Evolutionary conservation across 1,284 basidiomycete genomes (phyloP).

Genomic region (Trametes versicolor): DNA sequence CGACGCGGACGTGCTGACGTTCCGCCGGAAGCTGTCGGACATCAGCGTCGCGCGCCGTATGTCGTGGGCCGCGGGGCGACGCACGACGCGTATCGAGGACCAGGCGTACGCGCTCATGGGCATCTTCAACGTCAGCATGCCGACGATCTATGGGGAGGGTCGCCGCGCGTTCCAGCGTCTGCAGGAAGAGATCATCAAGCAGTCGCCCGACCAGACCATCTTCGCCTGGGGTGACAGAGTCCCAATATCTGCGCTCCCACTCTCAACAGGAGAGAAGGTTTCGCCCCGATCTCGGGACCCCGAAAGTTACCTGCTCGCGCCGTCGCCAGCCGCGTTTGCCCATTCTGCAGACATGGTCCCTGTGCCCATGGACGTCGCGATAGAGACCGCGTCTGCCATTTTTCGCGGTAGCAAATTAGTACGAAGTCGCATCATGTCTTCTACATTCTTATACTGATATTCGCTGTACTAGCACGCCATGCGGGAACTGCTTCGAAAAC

Average conservation of each 20-base stretch:
- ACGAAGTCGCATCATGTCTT: not conserved
- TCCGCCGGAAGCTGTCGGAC: slow-evolving; percentile 12
- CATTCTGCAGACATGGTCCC: slow-evolving; percentile 8
- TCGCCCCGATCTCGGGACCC: not conserved
- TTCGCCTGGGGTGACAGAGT: slow-evolving; percentile 26
- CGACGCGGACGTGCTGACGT: slow-evolving; percentile 15
- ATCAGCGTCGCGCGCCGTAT: slow-evolving; percentile 27
- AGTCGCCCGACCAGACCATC: slow-evolving; percentile 22
- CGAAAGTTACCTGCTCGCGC: slow-evolving; percentile 13
- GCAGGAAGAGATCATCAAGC: slow-evolving; percentile 30
- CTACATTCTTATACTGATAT: not conserved
- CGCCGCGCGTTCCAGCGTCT: slow-evolving; percentile 25
- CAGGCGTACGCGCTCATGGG: slow-evolving; percentile 32
- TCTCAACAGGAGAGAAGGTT: not conserved
- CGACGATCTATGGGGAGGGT: slow-evolving; percentile 28
- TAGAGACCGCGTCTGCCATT: not conserved
- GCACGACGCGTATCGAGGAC: slow-evolving; percentile 28
- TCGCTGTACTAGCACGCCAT: not conserved
- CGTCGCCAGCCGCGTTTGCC: slow-evolving; percentile 11
- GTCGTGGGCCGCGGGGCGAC: slow-evolving; percentile 28
- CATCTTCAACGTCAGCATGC: slow-evolving; percentile 27
- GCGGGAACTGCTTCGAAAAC: not conserved
- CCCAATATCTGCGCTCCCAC: not conserved
- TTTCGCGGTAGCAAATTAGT: slow-evolving; percentile 8
- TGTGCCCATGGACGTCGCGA: slow-evolving; percentile 4